Percentiles rank a stretch among this genome's conserved stretches.
Conservation (phyloP, 1,284 basidiomycete species). For the Leccinum subrobustum region DNA sequence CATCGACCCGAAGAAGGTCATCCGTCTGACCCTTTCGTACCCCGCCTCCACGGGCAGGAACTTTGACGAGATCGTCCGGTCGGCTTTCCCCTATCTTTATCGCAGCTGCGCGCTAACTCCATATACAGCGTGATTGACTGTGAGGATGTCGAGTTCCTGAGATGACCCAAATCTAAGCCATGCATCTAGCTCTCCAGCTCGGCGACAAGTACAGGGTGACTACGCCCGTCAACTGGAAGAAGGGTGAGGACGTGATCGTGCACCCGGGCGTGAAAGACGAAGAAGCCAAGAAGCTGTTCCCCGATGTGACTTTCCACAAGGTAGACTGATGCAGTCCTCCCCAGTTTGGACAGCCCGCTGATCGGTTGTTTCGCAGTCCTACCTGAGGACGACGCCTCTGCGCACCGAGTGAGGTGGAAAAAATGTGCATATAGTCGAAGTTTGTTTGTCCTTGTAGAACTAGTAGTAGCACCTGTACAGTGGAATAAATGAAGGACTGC, state of each 20-base stretch:
- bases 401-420: constrained; percentile 32
- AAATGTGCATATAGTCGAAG: neutral
- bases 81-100: constrained; percentile 20
- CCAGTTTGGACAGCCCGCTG: neutral
- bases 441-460: neutral
- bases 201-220: constrained; percentile 88
- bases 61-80: constrained; percentile 89
- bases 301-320: constrained; percentile 66
- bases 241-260: constrained; percentile 93
- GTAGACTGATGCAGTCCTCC: constrained; percentile 37
- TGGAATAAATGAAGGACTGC: neutral
- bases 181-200: constrained; percentile 73
- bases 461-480: neutral
- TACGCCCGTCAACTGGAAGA: constrained; percentile 93
- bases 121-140: constrained; percentile 61
- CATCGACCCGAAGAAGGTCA: constrained; percentile 90
- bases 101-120: constrained; percentile 10
- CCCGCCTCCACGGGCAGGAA: constrained; percentile 85
- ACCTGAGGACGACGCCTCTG: constrained; percentile 75
- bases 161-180: constrained; percentile 5
- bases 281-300: constrained; percentile 88
- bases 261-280: constrained; percentile 87
- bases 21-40: constrained; percentile 89
- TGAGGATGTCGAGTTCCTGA: constrained; percentile 27
- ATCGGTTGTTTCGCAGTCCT: constrained; percentile 37